Conservation (phyloP, 106 monocot species). For the Dendrobium catenatum region DNA sequence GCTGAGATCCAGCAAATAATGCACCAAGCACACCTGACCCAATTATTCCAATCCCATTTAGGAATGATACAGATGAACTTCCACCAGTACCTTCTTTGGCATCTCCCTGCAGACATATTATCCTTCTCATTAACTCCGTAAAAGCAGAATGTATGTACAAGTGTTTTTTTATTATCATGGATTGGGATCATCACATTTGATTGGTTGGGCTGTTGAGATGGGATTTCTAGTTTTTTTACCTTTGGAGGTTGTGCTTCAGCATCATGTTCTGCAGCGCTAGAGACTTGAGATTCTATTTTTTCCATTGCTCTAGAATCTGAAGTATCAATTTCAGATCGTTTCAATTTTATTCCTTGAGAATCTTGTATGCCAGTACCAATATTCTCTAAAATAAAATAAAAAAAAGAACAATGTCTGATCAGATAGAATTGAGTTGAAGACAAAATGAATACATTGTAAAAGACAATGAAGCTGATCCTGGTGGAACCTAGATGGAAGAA, state of each 20-base stretch:
- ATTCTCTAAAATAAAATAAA: conserved; percentile 5
- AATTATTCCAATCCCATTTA: conserved; percentile 60
- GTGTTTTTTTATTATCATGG: neutral
- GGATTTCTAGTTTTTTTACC: conserved; percentile 1
- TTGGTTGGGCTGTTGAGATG: conserved; percentile 15
- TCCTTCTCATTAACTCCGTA: conserved; percentile 4
- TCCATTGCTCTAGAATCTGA: conserved; percentile 9
- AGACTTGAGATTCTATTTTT: neutral
- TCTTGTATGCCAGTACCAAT: neutral
- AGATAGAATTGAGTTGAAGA: neutral
- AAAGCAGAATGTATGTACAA: neutral
- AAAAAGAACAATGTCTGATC: neutral
- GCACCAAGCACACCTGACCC: conserved; percentile 76
- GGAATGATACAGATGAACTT: conserved; percentile 38
- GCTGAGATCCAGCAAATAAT: conserved; percentile 59
- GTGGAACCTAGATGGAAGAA: neutral
- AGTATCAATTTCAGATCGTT: conserved; percentile 7
- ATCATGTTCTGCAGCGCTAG: neutral
- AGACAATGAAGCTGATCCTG: neutral
- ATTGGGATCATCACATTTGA: neutral
- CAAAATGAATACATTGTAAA: neutral
- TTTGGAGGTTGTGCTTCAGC: conserved; percentile 1
- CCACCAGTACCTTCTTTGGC: conserved; percentile 16
- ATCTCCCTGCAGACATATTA: conserved; percentile 19
- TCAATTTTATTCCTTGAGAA: neutral